Conservation (phyloP, 2,329 filamentous ascomycete species). For the Canariomyces notabilis region DNA sequence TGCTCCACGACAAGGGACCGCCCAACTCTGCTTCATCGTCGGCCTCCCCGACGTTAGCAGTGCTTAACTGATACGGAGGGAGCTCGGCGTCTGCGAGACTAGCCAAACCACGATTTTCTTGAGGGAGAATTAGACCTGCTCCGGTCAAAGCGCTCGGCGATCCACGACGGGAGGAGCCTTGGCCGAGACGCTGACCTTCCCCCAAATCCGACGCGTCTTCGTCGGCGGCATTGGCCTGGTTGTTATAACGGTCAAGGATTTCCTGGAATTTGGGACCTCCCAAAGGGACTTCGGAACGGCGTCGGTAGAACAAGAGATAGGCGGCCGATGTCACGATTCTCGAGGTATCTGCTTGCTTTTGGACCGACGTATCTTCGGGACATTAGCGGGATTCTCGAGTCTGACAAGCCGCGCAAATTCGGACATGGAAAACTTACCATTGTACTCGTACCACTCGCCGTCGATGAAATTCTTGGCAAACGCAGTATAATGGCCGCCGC, state of each 20-base stretch:
- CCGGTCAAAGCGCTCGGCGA: constrained; percentile 81
- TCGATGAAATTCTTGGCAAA: constrained; percentile 90
- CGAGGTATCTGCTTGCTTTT: constrained; percentile 53
- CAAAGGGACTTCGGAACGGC: constrained; percentile 69
- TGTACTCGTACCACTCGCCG: constrained; percentile 90
- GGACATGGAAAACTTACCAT: constrained; percentile 58
- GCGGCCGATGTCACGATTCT: constrained; percentile 69
- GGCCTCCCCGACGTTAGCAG: not conserved
- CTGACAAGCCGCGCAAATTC: not conserved
- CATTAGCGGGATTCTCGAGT: constrained; percentile 34
- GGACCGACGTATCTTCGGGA: constrained; percentile 66
- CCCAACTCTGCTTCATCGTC: constrained; percentile 21
- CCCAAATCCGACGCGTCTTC: constrained; percentile 52
- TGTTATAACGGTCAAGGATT: constrained; percentile 61
- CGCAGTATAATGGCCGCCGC: constrained; percentile 94
- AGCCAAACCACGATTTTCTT: constrained; percentile 56
- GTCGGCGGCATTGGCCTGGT: constrained; percentile 42
- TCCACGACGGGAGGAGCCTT: constrained; percentile 77
- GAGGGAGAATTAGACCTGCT: constrained; percentile 71
- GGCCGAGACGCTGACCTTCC: constrained; percentile 84
- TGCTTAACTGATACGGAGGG: constrained; percentile 15
- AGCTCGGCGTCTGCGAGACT: constrained; percentile 27
- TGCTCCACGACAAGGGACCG: constrained; percentile 11
- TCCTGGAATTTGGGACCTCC: constrained; percentile 71
- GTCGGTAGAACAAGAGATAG: constrained; percentile 93